These are phyloP conservation scores for Clarireedia sp. DNA, from an alignment of 2,329 filamentous ascomycete genomes.

Conservation along the genomic window DNA sequence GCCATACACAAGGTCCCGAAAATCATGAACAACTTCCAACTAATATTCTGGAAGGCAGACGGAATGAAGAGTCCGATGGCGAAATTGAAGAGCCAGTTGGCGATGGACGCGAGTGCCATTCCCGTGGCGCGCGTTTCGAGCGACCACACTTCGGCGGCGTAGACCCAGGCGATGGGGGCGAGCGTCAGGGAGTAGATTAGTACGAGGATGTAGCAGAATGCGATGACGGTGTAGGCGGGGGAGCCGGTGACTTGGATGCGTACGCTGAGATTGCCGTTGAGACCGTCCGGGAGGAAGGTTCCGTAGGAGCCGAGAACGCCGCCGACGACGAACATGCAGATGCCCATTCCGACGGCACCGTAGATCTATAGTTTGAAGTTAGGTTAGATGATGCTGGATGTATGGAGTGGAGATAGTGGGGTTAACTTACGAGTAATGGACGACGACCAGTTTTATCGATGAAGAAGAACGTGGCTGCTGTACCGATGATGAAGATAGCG, in stretches of 20 bases:
- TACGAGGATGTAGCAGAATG: conserved; percentile 57
- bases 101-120: conserved; percentile 48
- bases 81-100: conserved; percentile 53
- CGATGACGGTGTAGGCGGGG: conserved; percentile 54
- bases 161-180: conserved; percentile 57
- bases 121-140: conserved; percentile 52
- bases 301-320: conserved; percentile 36
- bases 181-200: conserved; percentile 57
- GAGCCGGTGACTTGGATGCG: conserved; percentile 43
- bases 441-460: conserved; percentile 19
- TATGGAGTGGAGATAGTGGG: background rate
- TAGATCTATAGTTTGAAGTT: conserved; percentile 24
- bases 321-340: conserved; percentile 40
- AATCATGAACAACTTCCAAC: conserved; percentile 44
- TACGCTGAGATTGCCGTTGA: conserved; percentile 42
- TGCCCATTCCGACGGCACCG: conserved; percentile 34
- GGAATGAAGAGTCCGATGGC: conserved; percentile 52
- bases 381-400: background rate
- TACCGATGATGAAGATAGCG: conserved; percentile 22
- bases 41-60: conserved; percentile 50
- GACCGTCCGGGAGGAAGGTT: conserved; percentile 35
- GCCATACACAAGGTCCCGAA: conserved; percentile 41
- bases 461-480: conserved; percentile 19
- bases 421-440: conserved; percentile 3
- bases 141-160: conserved; percentile 57